These are phyloP conservation scores for Tritrichomonas musculus DNA, from an alignment of 208 protist species.

Conservation along the genomic window DNA sequence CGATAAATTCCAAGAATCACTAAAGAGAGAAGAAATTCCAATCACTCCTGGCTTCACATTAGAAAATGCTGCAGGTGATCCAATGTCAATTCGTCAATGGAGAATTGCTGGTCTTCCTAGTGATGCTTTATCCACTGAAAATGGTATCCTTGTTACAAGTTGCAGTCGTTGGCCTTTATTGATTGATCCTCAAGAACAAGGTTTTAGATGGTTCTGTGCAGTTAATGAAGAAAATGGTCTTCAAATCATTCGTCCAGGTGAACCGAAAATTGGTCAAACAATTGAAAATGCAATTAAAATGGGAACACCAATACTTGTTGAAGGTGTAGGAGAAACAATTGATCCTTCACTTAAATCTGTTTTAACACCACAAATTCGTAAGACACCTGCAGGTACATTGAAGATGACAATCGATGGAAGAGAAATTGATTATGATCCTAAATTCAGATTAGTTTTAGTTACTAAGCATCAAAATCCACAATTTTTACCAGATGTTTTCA, in stretches of 20 bases:
- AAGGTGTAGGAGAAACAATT: constrained; percentile 79
- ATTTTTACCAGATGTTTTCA: constrained; percentile 65
- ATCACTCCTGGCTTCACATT: constrained; percentile 68
- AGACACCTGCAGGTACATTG: constrained; percentile 41
- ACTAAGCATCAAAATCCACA: constrained; percentile 66
- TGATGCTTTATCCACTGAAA: constrained; percentile 84
- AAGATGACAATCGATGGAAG: constrained; percentile 62
- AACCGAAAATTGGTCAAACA: constrained; percentile 74
- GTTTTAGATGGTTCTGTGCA: constrained; percentile 50
- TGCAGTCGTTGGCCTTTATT: constrained; percentile 50
- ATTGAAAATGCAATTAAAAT: constrained; percentile 78
- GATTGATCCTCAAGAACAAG: constrained; percentile 57
- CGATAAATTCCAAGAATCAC: constrained; percentile 59
- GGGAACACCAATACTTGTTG: constrained; percentile 75
- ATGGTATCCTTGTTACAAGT: constrained; percentile 64
- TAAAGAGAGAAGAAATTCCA: constrained; percentile 44
- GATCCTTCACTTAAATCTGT: constrained; percentile 80
- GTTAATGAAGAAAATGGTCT: constrained; percentile 37
- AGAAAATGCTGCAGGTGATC: constrained; percentile 70
- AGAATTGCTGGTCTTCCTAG: constrained; percentile 81
- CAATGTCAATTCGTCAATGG: constrained; percentile 84
- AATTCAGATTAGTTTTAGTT: constrained; percentile 64
- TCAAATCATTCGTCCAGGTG: constrained; percentile 27
- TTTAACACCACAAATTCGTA: constrained; percentile 33
- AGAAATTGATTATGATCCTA: constrained; percentile 62